Base-by-base conservation (phyloP, 225 moss, liverwort and hornwort species). In the Rhytidiadelphus loreus region DNA sequence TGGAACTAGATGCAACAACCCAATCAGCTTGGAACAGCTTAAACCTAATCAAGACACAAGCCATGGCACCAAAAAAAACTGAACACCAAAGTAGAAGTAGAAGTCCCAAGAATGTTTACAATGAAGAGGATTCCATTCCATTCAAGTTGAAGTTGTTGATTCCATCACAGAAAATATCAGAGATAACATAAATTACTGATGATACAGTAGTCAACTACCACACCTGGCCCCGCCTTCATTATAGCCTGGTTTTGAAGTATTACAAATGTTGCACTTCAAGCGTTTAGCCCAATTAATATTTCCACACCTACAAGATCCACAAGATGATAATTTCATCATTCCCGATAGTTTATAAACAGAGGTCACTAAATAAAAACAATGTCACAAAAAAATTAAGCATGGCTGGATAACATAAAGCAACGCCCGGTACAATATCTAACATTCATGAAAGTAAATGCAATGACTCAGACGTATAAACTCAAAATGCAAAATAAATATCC, bases 261-360 rank as follows among this genome's bases (percentile, higher is more conserved):
- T 95, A 83, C 95, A 96, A 78, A 96, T 96, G 81, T 96, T 96
- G 91, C 95, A 96, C 83, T 96, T 96, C 33, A 92, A 92, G 35
- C 94, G 95, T 86, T 96, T 96, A 29, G 95, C 96, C 96, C 96
- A 96, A 74, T 96, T 95, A 76, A 96, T 95, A 70, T 96, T 96
- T 80, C 92, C 95, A 89, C 96, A 95, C 95, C 96, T 96, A 85
- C 43, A 80, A 87, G 16, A 70, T 83, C 59, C 76, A 82, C 77
- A 76, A 30, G 35, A 83, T 59, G 70, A 71, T 79, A n/a, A 86
- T 74, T 53, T 46, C 23, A 63, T 39, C 37, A 63, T 32, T 77
- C 29, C 41, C 21, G 30, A 3, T 52, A 41, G 65, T 50, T 61
- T 50, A 39, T 20, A 24, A 62, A 73, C 37, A 77, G 10, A 53